Conservation (phyloP, 495 filamentous ascomycete species). For the Patellaria atrata region DNA sequence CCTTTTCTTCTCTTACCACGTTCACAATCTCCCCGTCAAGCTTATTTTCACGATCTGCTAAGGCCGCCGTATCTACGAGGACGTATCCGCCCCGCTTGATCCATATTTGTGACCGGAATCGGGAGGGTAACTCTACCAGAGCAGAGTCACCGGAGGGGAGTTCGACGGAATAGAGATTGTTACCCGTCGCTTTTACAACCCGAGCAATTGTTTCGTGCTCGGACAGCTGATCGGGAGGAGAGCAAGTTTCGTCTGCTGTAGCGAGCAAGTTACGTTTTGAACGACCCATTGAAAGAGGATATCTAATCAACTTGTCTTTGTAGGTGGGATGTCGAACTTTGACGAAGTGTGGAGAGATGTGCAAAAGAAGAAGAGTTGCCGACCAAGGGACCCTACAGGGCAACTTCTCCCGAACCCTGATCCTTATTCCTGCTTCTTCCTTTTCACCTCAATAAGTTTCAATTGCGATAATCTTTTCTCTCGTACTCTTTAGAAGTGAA, state of each 20-base stretch:
- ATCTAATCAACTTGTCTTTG: background rate
- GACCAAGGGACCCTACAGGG: too few relatives aligned
- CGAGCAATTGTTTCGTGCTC: conserved; percentile 54
- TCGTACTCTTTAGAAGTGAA: too few relatives aligned
- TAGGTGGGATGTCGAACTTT: background rate
- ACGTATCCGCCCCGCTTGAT: conserved; percentile 79
- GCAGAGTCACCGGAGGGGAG: conserved; percentile 42
- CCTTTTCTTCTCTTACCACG: conserved; percentile 79
- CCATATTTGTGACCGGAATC: conserved; percentile 85
- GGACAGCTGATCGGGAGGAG: conserved; percentile 54
- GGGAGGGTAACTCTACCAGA: conserved; percentile 62
- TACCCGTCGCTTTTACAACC: conserved; percentile 69
- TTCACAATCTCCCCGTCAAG: conserved; percentile 83
- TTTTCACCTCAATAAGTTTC: too few relatives aligned
- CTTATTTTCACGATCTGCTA: conserved; percentile 59
- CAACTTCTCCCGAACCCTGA: too few relatives aligned
- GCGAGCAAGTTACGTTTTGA: conserved; percentile 61
- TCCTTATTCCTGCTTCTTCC: too few relatives aligned
- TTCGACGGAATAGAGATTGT: conserved; percentile 67
- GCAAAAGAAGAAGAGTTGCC: too few relatives aligned
- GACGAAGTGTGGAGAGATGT: too few relatives aligned
- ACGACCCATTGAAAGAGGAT: conserved; percentile 44
- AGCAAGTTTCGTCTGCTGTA: conserved; percentile 57
- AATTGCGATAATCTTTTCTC: too few relatives aligned
- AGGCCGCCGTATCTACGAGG: conserved; percentile 55